A percentile compares a stretch with the other conserved stretches of the same genome.
phyloP scores from a whole-genome alignment of 2,329 filamentous ascomycete species.

The Dothidotthia symphoricarpi region DNA sequence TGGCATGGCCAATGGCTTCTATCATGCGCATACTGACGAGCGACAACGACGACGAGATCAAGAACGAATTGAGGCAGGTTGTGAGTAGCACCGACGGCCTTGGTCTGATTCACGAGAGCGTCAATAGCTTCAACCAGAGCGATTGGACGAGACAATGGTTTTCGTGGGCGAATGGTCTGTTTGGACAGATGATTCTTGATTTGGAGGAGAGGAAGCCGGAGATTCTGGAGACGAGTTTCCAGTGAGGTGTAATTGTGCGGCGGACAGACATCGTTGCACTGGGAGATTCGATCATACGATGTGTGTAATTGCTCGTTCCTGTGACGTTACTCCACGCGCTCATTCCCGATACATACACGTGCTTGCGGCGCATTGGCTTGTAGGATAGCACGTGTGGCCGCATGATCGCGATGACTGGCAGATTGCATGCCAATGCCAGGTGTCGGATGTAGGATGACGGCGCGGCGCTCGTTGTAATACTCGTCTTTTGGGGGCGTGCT shows the following conservation, averaged over 20 bases:
- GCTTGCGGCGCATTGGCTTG: no score
- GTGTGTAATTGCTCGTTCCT: no score
- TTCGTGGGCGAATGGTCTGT: conserved; percentile 54
- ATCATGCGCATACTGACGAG: conserved; percentile 54
- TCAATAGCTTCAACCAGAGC: conserved; percentile 49
- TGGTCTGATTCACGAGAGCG: conserved; percentile 54
- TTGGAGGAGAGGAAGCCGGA: conserved; percentile 46
- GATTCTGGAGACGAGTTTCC: conserved; percentile 46
- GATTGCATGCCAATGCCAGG: no score
- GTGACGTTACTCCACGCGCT: no score
- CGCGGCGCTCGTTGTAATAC: no score
- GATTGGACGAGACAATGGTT: conserved; percentile 54
- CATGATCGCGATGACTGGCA: no score
- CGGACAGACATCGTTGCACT: no score
- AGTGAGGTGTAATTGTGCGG: conserved; percentile 21
- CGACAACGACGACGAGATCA: conserved; percentile 49
- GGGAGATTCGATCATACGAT: no score
- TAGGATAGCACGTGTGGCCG: no score
- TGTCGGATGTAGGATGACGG: no score
- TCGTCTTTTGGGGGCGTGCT: no score
- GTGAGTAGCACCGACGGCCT: conserved; percentile 50
- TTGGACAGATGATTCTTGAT: conserved; percentile 52
- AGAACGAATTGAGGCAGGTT: conserved; percentile 45
- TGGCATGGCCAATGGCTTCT: conserved; percentile 54
- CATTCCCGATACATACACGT: no score